Percentiles rank a stretch among this genome's conserved stretches.
These are phyloP conservation scores for Postia placenta DNA, from an alignment of 768 basidiomycete genomes.

Conservation along the genomic window DNA sequence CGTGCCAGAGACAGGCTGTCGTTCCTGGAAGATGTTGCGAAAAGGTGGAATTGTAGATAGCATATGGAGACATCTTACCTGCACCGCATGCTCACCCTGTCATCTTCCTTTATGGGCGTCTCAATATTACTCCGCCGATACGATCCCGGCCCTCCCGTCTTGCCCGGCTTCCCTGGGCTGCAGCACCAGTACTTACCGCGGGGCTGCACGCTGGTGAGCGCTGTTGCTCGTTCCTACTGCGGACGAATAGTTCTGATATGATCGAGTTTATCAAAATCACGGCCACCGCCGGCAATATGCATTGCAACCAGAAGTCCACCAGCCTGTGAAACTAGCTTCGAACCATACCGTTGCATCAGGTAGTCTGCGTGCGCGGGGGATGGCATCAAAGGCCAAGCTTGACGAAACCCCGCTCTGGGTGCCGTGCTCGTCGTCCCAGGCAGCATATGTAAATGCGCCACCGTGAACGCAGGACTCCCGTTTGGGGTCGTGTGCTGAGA, in stretches of 20 bases:
- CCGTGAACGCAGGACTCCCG: background rate
- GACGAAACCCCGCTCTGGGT: background rate
- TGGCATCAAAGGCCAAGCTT: background rate
- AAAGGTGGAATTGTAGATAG: background rate
- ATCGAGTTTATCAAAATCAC: background rate
- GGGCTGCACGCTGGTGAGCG: background rate
- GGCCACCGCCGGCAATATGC: background rate
- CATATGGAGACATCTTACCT: background rate
- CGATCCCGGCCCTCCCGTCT: background rate
- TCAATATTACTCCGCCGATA: background rate
- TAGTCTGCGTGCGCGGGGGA: background rate
- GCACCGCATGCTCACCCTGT: background rate
- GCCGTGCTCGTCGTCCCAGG: background rate
- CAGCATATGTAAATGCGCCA: background rate
- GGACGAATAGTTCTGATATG: background rate
- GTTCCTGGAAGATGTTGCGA: background rate
- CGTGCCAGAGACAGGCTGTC: background rate
- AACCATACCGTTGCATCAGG: background rate
- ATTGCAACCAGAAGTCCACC: background rate
- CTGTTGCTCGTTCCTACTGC: background rate
- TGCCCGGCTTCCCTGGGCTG: background rate
- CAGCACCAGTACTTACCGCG: background rate
- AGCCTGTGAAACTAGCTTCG: too few relatives aligned
- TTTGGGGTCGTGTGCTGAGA: background rate
- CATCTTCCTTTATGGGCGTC: background rate